These are phyloP conservation scores for Mycena sanguinolenta DNA, from an alignment of 768 basidiomycete genomes.

Conservation along the genomic window DNA sequence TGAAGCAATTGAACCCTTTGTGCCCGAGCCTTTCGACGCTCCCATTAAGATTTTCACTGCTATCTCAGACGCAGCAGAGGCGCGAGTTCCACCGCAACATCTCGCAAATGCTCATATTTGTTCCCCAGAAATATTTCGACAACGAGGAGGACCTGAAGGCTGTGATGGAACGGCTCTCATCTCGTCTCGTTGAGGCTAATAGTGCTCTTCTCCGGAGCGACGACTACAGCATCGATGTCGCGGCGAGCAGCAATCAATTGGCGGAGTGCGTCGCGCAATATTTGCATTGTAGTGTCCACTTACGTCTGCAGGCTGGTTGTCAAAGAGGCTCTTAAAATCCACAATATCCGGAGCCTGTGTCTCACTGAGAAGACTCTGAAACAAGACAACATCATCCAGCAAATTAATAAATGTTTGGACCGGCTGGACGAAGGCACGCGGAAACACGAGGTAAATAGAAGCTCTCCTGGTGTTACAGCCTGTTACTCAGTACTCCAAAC, in stretches of 20 bases:
- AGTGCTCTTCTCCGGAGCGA: conserved; percentile 4
- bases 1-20: too few relatives aligned
- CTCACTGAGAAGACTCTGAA: neutral
- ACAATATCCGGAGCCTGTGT: conserved; percentile 1
- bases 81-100: conserved; percentile 7
- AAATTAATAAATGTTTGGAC: conserved; percentile 2
- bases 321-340: conserved; percentile 6
- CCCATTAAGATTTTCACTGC: too few relatives aligned
- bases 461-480: too few relatives aligned
- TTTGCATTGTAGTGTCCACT: too few relatives aligned
- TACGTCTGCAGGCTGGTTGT: too few relatives aligned
- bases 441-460: too few relatives aligned
- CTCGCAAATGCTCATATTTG: conserved; percentile 1
- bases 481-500: too few relatives aligned
- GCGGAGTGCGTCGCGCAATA: too few relatives aligned
- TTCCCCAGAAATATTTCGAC: conserved; percentile 9
- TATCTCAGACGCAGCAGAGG: conserved; percentile 6
- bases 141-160: too few relatives aligned
- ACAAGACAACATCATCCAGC: neutral
- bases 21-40: too few relatives aligned
- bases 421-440: conserved; percentile 3
- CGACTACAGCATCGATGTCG: too few relatives aligned
- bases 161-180: conserved; percentile 11
- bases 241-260: too few relatives aligned
- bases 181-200: conserved; percentile 3